Evolutionary conservation across 805 yeast species (phyloP).

Genomic region (Teunomyces kruisii): DNA sequence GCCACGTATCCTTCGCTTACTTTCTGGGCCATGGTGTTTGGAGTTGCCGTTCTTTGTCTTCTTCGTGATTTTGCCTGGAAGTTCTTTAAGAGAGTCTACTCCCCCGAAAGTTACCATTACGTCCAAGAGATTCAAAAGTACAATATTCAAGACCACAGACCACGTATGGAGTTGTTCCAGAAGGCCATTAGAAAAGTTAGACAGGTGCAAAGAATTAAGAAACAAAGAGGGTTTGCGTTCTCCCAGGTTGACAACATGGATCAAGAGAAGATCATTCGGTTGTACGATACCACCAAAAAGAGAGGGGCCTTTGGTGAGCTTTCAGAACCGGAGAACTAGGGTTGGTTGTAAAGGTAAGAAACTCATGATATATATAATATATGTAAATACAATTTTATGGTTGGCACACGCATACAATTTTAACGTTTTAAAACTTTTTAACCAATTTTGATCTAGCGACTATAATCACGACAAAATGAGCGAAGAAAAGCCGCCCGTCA

Average conservation of each 20-base stretch:
- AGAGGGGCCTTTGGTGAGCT: conserved; percentile 69
- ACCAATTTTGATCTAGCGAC: too few species aligned
- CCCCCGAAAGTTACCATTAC: conserved; percentile 89
- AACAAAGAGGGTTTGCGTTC: conserved; percentile 97
- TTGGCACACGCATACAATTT: background rate
- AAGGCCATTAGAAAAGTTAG: conserved; percentile 95
- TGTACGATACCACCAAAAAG: conserved; percentile 90
- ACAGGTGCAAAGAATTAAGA: conserved; percentile 96
- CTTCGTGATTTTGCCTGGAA: conserved; percentile 92
- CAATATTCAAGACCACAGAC: conserved; percentile 89
- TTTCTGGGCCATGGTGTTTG: conserved; percentile 81
- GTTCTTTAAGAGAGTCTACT: conserved; percentile 86
- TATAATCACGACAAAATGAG: background rate
- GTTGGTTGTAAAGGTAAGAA: conserved; percentile 2
- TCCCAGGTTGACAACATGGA: conserved; percentile 91
- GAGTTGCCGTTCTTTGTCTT: conserved; percentile 76
- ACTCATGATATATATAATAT: background rate
- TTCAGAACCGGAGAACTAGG: conserved; percentile 18
- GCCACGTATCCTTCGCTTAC: conserved; percentile 74
- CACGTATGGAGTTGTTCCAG: conserved; percentile 96
- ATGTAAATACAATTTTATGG: background rate
- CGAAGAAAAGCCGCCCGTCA: conserved; percentile 1
- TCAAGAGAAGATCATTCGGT: conserved; percentile 85
- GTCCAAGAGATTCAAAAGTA: conserved; percentile 97
- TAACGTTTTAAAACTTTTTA: background rate